Base-by-base conservation (phyloP, 129 eudicot species). In the Centrapalus pauciflorus region DNA sequence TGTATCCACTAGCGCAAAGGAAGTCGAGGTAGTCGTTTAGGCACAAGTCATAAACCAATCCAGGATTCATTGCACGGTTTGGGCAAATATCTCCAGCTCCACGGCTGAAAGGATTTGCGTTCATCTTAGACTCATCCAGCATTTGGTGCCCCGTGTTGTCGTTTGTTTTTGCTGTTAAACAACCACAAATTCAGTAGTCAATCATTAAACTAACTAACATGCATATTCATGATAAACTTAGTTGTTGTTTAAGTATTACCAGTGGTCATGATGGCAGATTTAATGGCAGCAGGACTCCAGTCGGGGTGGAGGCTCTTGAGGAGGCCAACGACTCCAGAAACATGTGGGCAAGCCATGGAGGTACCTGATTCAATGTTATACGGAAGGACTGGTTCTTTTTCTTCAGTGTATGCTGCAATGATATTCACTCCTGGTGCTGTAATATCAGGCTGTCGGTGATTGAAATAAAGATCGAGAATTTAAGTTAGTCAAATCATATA, bases 331-430 rank as follows among this genome's bases (percentile, higher is more conserved):
- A 91, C 70, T 20, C 98, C 95, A 51, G 98, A 49, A 54, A 91
- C 82, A 75, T 85, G 98, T 19, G 98, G 98, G 62, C 98, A 91
- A 14, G 96, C 66, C 98, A 91, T 91, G 0, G 98, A 91, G 16
- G 98, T 91, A 4, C 98, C 96, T 0, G 95, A 87, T 10, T 64
- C 33, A n/a, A 76, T 12, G 26, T 68, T 65, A 56, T 61, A 88
- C 5, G 80, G 46, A 20, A 79, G 58, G 10, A 43, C 61, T 1
- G 96, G 81, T n/a, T 46, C 55, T 58, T 55, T 72, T 29, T 66
- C 88, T 77, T 83, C 80, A 1, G 83, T 55, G 65, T 17, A 85
- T 7, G 96, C 90, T 23, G 98, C 96, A 23, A 91, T 70, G 60
- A 91, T 78, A 46, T 77, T 72, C 16, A 91, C 96, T 71, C 98